Conservation (phyloP, 352 stramenopile species). For the Phytophthora citrophthora region DNA sequence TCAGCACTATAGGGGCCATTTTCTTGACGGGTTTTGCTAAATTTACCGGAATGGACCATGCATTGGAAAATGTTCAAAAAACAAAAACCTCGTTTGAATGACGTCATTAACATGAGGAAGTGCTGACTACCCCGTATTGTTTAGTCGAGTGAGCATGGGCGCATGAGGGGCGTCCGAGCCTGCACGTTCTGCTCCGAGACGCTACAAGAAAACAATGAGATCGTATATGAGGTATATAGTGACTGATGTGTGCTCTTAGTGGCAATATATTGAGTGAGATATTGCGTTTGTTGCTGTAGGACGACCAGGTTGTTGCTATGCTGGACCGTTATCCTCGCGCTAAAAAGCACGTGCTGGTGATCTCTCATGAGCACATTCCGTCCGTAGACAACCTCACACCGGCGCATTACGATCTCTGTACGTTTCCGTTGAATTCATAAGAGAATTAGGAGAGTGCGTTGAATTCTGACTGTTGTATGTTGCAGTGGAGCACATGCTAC, state of each 20-base stretch:
- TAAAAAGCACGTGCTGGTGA: conserved; percentile 63
- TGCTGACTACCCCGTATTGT: too few relatives aligned
- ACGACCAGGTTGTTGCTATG: conserved; percentile 67
- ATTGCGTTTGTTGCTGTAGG: conserved; percentile 34
- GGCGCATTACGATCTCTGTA: conserved; percentile 52
- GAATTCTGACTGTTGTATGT: conserved; percentile 8
- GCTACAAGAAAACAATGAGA: conserved; percentile 49
- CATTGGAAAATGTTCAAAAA: not conserved
- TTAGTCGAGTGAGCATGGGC: too few relatives aligned
- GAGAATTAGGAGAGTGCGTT: not conserved
- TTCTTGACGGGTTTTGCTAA: conserved; percentile 45
- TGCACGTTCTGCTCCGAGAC: conserved; percentile 72
- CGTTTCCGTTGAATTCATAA: not conserved
- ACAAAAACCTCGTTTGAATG: not conserved
- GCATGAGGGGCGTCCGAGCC: conserved; percentile 35
- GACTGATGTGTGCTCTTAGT: too few relatives aligned
- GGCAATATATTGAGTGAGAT: too few relatives aligned
- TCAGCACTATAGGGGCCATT: conserved; percentile 30
- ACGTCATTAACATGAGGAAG: not conserved
- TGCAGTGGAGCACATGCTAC: conserved; percentile 66
- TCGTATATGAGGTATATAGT: conserved; percentile 59
- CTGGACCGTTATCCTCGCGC: conserved; percentile 65
- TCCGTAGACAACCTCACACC: conserved; percentile 54
- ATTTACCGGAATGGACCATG: not conserved
- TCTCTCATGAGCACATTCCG: conserved; percentile 66